These are phyloP conservation scores for Fusarium abutilonis DNA, from an alignment of 2,329 filamentous ascomycete species.

Conservation along the genomic window DNA sequence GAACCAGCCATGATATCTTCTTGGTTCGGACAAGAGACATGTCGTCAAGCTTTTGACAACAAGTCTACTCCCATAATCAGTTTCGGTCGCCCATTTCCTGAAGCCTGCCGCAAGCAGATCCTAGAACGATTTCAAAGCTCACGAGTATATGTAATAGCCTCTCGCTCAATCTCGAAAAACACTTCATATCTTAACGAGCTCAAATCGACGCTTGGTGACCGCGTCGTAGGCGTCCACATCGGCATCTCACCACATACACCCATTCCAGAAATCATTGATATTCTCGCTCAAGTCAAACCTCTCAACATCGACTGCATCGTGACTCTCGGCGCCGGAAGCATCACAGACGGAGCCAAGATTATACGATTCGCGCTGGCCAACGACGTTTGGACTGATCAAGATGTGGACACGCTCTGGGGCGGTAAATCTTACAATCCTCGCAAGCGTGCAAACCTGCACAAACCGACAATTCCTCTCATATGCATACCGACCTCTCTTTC, in stretches of 20 bases:
- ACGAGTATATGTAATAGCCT: conserved; percentile 8
- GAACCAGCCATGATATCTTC: background rate
- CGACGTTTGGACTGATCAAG: conserved; percentile 1
- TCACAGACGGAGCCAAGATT: conserved; percentile 16
- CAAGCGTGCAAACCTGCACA: background rate
- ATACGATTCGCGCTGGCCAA: conserved; percentile 10
- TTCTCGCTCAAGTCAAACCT: conserved; percentile 3
- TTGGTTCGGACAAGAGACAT: conserved; percentile 1
- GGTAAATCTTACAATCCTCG: conserved; percentile 6
- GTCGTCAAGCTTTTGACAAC: conserved; percentile 4
- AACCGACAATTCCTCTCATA: conserved; percentile 10
- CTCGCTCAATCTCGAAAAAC: conserved; percentile 2
- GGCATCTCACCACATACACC: conserved; percentile 23
- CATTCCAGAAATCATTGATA: conserved; percentile 10
- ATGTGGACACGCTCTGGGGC: conserved; percentile 11
- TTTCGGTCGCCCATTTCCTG: conserved; percentile 1
- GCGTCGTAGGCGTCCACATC: background rate
- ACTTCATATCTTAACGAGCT: background rate
- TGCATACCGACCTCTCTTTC: conserved; percentile 18
- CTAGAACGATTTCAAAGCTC: background rate
- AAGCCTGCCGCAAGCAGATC: conserved; percentile 3
- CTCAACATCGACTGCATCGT: conserved; percentile 18
- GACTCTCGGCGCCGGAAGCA: conserved; percentile 19
- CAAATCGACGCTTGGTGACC: background rate
- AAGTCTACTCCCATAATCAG: conserved; percentile 4